Base-by-base conservation (phyloP, 345 rosid genomes). In the Linum trigynum region DNA sequence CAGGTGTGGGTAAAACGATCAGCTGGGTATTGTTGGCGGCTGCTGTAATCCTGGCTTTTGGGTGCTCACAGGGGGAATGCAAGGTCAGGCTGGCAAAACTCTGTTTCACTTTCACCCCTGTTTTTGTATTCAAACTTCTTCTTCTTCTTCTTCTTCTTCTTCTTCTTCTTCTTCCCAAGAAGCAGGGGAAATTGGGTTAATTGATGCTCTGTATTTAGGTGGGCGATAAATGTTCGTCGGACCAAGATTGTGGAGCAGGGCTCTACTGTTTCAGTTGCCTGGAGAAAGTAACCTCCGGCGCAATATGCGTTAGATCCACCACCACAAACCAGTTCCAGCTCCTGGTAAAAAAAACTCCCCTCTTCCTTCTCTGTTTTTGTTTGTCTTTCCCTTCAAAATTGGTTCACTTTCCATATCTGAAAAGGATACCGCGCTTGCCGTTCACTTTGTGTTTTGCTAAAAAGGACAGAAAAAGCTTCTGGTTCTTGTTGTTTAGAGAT, bases 191-290 rank as follows among this genome's bases (percentile, higher is more conserved):
- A 2, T 43, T 0, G 10, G 6, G 2, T 43, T 7, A 11, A 43
- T 43, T 1, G 50, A 43, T 43, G 50, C 2, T 43, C 1, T 43
- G 50, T 3, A 5, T 55, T 7, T 38, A 86, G 94, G 74, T 85
- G 35, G 77, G 83, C 15, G 88, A 83, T 39, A 69, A 64, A 39
- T 87, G 95, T 67, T 82, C 84, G 0, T 69, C 74, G 3, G 80
- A 87, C 65, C 72, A 78, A 70, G 90, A 87, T 75, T 87, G 95
- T 40, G 83, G 23, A 65, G 81, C 74, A 4, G 95, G 87, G n/a
- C 80, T 85, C 8, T 79, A 83, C 56, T 87, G 95, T 61, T 82
- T 78, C 69, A 69, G 79, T 37, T 87, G 95, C 66, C 60, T 65
- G 1, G 15, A 58, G 53, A 48, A 48, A 76, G 84, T 81, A 64